These are phyloP conservation scores for Alternaria dauci DNA, from an alignment of 2,329 filamentous ascomycete species.

Conservation along the genomic window DNA sequence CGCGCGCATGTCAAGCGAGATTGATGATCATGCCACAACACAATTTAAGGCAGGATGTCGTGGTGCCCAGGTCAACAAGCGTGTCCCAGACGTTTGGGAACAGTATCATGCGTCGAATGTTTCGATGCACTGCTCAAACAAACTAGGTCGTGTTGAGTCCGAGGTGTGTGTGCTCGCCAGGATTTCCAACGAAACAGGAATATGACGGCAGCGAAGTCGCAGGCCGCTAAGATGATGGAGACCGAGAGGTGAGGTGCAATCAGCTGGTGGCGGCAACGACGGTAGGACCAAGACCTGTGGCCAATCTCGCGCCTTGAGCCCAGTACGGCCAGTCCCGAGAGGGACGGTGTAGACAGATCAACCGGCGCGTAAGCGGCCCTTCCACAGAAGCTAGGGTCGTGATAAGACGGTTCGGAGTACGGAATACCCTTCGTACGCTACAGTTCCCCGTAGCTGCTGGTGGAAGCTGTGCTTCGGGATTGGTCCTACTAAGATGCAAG, in stretches of 20 bases:
- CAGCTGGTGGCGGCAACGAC: conserved; percentile 22
- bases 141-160: conserved; percentile 3
- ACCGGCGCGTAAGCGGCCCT: conserved; percentile 49
- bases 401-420: conserved; percentile 36
- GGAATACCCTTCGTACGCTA: conserved; percentile 15
- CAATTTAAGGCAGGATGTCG: conserved; percentile 11
- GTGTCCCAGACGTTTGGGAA: conserved; percentile 6
- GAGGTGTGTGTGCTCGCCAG: conserved; percentile 11
- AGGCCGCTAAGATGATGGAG: conserved; percentile 22
- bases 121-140: conserved; percentile 8
- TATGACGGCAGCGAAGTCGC: conserved; percentile 36
- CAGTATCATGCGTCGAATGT: conserved; percentile 14
- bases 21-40: conserved; percentile 15
- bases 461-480: conserved; percentile 10
- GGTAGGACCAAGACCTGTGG: conserved; percentile 31
- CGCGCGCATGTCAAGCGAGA: conserved; percentile 20
- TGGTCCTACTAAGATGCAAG: conserved; percentile 23
- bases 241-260: conserved; percentile 40
- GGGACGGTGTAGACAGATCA: conserved; percentile 43
- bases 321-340: conserved; percentile 49
- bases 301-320: conserved; percentile 37
- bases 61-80: conserved; percentile 1
- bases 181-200: conserved; percentile 4
- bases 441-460: conserved; percentile 2
- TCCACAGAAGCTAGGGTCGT: conserved; percentile 33